These are phyloP conservation scores for Leptomonas pyrrhocoris DNA, from an alignment of 208 protist genomes.

Conservation along the genomic window DNA sequence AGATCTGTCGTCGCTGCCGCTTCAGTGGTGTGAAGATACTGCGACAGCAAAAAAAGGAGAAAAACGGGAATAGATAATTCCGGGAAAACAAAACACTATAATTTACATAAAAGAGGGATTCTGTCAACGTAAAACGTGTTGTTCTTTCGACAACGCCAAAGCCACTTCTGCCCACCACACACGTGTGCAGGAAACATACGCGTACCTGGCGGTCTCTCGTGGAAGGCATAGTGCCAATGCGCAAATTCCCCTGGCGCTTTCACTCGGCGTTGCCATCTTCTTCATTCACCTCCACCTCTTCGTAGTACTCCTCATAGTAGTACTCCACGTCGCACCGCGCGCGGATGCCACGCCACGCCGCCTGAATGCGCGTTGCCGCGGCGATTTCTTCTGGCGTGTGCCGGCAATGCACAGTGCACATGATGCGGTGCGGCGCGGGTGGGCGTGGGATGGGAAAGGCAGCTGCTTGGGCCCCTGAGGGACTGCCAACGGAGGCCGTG, in stretches of 20 bases:
- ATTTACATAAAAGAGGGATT: no score
- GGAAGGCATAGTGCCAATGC: no score
- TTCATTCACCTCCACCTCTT: constrained; percentile 31
- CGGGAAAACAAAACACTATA: no score
- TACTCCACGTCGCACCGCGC: constrained; percentile 48
- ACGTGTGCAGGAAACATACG: background rate
- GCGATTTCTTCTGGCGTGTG: constrained; percentile 22
- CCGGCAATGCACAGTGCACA: constrained; percentile 1
- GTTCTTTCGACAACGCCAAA: no score
- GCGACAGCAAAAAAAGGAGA: no score
- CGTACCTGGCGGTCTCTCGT: no score
- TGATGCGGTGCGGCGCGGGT: background rate
- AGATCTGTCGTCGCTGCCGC: no score
- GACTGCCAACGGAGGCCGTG: background rate
- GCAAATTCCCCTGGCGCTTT: background rate
- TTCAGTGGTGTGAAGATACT: no score
- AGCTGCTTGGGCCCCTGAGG: background rate
- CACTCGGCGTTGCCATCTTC: constrained; percentile 17
- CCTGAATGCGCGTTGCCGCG: constrained; percentile 50
- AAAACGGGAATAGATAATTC: no score
- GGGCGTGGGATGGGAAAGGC: constrained; percentile 12
- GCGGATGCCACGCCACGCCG: constrained; percentile 58
- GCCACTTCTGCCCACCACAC: no score
- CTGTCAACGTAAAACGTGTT: no score
- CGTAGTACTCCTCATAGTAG: constrained; percentile 65